Conservation (phyloP, 192 early-diverging fungal species). For the Kickxella alabastrina region DNA sequence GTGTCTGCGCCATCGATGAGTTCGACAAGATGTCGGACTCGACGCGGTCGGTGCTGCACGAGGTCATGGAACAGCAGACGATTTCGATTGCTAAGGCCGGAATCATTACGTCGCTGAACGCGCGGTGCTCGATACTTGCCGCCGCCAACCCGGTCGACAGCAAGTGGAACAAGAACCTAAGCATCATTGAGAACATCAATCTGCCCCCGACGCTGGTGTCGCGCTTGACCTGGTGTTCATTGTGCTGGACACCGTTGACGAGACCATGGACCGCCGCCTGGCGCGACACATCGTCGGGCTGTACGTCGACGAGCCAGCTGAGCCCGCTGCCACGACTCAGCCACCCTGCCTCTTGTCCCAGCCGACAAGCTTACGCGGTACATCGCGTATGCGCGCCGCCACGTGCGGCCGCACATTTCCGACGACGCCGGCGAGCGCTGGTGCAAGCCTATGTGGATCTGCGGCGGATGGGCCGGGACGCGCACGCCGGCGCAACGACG, state of each 20-base stretch:
- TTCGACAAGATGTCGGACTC: constrained; percentile 99
- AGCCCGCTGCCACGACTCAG: background rate
- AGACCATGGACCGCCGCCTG: constrained; percentile 76
- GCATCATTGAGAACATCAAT: constrained; percentile 84
- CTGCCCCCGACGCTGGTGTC: constrained; percentile 92
- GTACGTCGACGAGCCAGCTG: constrained; percentile 68
- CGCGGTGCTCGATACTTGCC: constrained; percentile 91
- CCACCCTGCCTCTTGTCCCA: constrained; percentile 46
- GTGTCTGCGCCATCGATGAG: constrained; percentile 97
- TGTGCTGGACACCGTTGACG: constrained; percentile 86
- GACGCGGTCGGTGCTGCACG: constrained; percentile 90
- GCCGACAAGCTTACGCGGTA: constrained; percentile 86
- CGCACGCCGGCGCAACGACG: constrained; percentile 17
- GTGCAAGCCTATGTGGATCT: constrained; percentile 80
- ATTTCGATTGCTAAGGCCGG: constrained; percentile 98
- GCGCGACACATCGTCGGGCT: constrained; percentile 85
- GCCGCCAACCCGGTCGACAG: constrained; percentile 92
- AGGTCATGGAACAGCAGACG: constrained; percentile 99
- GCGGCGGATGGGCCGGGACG: constrained; percentile 63
- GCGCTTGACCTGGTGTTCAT: constrained; percentile 90
- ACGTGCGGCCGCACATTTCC: constrained; percentile 70
- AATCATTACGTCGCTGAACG: constrained; percentile 96
- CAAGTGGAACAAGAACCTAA: constrained; percentile 77
- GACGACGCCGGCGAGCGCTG: constrained; percentile 76
- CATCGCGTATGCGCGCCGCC: constrained; percentile 80